Conservation (phyloP, 2,329 filamentous ascomycete genomes). For the Calonectria hawksworthii region DNA sequence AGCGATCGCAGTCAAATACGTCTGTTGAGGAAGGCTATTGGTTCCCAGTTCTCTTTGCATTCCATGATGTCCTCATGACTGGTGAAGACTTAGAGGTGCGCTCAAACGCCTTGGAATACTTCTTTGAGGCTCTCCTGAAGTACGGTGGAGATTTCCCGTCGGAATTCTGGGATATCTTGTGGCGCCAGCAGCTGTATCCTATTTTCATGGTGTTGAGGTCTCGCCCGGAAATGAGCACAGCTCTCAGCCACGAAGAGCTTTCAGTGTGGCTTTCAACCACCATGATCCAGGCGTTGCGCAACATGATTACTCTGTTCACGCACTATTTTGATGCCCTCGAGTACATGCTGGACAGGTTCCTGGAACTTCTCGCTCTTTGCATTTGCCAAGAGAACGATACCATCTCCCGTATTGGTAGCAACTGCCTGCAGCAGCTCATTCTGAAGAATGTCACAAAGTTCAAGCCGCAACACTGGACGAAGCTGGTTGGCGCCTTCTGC, state of each 20-base stretch:
- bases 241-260: constrained; percentile 94
- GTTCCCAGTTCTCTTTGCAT: constrained; percentile 98
- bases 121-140: constrained; percentile 92
- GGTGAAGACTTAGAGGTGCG: constrained; percentile 98
- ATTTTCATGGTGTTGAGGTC: constrained; percentile 99
- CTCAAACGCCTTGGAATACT: constrained; percentile 91
- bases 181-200: constrained; percentile 95
- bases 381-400: constrained; percentile 99
- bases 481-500: constrained; percentile 96
- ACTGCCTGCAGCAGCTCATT: constrained; percentile 96
- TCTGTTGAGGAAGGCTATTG: constrained; percentile 97
- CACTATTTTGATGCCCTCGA: constrained; percentile 97
- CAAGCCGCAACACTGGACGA: constrained; percentile 86
- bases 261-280: constrained; percentile 99
- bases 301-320: constrained; percentile 99
- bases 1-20: constrained; percentile 78
- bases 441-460: constrained; percentile 97
- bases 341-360: constrained; percentile 98
- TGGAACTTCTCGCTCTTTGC: constrained; percentile 93
- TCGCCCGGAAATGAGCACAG: constrained; percentile 95
- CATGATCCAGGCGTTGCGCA: constrained; percentile 97
- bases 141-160: constrained; percentile 93
- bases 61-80: constrained; percentile 99
- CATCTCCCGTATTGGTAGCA: constrained; percentile 96
- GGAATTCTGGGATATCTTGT: constrained; percentile 98